These are phyloP conservation scores for Blastomyces percursus DNA, from an alignment of 2,329 filamentous ascomycete species.

Conservation along the genomic window DNA sequence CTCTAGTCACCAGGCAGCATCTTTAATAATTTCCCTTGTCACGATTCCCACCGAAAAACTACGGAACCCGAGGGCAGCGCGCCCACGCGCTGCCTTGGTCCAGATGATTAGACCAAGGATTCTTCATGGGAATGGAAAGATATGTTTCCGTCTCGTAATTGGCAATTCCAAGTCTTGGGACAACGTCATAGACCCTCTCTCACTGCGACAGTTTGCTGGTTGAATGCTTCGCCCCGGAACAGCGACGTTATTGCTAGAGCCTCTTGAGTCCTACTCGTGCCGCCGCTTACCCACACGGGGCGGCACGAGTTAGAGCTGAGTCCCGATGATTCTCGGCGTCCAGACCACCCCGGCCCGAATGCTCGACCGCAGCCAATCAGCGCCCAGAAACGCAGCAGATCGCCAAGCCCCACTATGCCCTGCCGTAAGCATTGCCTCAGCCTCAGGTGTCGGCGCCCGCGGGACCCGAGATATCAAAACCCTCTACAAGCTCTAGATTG, in stretches of 20 bases:
- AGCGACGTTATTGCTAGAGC: too few relatives aligned
- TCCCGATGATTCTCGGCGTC: too few relatives aligned
- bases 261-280: too few relatives aligned
- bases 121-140: neutral
- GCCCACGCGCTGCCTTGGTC: neutral
- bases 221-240: too few relatives aligned
- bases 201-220: too few relatives aligned
- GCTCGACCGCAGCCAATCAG: neutral
- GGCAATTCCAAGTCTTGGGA: neutral
- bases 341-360: too few relatives aligned
- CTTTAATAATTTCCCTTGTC: neutral
- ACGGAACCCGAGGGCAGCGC: constrained; percentile 1
- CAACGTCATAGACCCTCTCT: too few relatives aligned
- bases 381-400: neutral
- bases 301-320: too few relatives aligned
- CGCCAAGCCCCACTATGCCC: too few relatives aligned
- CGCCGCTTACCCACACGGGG: too few relatives aligned
- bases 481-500: neutral
- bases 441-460: neutral
- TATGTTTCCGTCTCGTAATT: neutral
- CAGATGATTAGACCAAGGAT: neutral
- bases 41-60: neutral
- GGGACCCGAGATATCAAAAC: neutral
- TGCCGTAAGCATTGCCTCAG: neutral
- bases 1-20: neutral